Percentiles rank a stretch among this genome's conserved stretches.
Conservation (phyloP, 768 basidiomycete species). For the Xerocomellus dryophilus region DNA sequence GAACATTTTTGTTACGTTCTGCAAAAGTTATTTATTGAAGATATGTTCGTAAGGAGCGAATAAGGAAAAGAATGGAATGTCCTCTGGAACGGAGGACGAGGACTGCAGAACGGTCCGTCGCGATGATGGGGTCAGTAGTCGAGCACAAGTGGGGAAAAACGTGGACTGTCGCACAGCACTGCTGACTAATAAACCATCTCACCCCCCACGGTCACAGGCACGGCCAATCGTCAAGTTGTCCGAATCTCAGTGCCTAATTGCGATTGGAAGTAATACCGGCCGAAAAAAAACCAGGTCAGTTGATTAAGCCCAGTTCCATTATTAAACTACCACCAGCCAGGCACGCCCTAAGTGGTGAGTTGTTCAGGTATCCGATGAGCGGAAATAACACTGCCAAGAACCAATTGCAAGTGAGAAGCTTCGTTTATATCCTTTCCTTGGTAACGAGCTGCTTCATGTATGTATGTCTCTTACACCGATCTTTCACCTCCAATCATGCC, state of each 20-base stretch:
- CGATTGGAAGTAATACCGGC: neutral
- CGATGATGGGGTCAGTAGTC: neutral
- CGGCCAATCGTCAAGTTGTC: too few relatives aligned
- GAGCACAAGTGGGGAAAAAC: neutral
- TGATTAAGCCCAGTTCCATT: neutral
- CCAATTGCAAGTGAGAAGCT: neutral
- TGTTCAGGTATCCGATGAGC: neutral
- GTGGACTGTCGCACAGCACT: neutral
- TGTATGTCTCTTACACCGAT: neutral
- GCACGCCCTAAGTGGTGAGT: neutral
- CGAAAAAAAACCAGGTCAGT: neutral
- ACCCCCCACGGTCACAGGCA: neutral
- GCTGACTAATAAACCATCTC: slow-evolving; percentile 14
- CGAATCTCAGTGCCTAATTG: too few relatives aligned
- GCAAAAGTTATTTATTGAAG: neutral
- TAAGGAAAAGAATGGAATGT: slow-evolving; percentile 18
- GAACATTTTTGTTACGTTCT: slow-evolving; percentile 11
- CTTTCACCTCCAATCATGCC: slow-evolving; percentile 18
- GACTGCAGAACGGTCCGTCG: neutral
- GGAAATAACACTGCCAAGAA: slow-evolving; percentile 11
- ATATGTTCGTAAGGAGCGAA: slow-evolving; percentile 25
- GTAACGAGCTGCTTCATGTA: slow-evolving; percentile 2
- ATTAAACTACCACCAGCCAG: neutral
- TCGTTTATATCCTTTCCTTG: slow-evolving; percentile 1
- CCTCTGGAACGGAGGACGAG: neutral